Evolutionary conservation across 352 stramenopile genomes (phyloP).

Genomic region (Pythium sp.): DNA sequence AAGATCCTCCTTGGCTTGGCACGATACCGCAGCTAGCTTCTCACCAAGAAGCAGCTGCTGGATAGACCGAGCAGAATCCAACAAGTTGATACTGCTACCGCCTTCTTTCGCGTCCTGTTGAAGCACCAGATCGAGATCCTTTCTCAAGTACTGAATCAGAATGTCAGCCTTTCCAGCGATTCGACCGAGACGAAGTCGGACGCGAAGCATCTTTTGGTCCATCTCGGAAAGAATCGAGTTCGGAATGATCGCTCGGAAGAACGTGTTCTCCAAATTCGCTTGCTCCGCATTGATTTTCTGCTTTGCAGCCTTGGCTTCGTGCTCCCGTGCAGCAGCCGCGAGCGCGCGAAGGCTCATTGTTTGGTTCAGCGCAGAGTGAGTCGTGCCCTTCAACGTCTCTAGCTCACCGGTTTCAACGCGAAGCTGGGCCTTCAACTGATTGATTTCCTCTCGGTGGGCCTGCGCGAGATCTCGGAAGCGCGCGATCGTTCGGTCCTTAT

Average conservation of each 20-base stretch:
- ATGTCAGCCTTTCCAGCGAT: slow-evolving; percentile 71
- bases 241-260: slow-evolving; percentile 62
- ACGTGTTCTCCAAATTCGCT: slow-evolving; percentile 62
- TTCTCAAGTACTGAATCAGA: slow-evolving; percentile 60
- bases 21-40: slow-evolving; percentile 56
- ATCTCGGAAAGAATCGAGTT: slow-evolving; percentile 70
- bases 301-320: slow-evolving; percentile 67
- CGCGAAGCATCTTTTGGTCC: slow-evolving; percentile 69
- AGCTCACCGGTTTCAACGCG: slow-evolving; percentile 65
- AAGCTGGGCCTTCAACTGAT: slow-evolving; percentile 69
- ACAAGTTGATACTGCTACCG: slow-evolving; percentile 16
- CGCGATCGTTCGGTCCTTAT: slow-evolving; percentile 78
- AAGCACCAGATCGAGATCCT: slow-evolving; percentile 48
- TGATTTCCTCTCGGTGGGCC: slow-evolving; percentile 70
- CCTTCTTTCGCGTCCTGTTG: slow-evolving; percentile 40
- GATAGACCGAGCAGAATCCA: slow-evolving; percentile 37
- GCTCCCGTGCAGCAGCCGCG: slow-evolving; percentile 53
- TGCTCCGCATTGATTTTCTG: slow-evolving; percentile 68
- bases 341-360: slow-evolving; percentile 68
- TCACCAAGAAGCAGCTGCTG: slow-evolving; percentile 60
- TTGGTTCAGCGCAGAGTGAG: slow-evolving; percentile 70
- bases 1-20: slow-evolving; percentile 62
- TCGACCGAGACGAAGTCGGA: slow-evolving; percentile 61
- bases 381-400: slow-evolving; percentile 71
- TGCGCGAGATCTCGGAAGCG: slow-evolving; percentile 75